Evolutionary conservation across 2,329 filamentous ascomycete species (phyloP).

Genomic region (Penicillium frequentans): DNA sequence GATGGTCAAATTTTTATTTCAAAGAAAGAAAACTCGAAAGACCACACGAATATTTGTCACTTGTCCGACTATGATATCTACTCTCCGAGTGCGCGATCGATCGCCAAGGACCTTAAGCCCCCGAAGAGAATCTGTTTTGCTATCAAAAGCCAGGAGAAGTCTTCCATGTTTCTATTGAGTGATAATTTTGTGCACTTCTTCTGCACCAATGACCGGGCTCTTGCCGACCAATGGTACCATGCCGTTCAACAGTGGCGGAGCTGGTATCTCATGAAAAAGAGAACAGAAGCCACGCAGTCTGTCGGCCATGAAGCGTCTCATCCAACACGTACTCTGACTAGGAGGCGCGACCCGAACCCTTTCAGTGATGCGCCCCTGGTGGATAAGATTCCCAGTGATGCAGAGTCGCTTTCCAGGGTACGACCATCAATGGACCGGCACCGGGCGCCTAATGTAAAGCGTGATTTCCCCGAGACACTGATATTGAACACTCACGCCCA

Average conservation of each 20-base stretch:
- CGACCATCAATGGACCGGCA: slow-evolving; percentile 1
- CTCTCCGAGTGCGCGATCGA: slow-evolving; percentile 66
- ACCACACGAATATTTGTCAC: slow-evolving; percentile 72
- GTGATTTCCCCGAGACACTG: slow-evolving; percentile 28
- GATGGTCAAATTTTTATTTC: slow-evolving; percentile 71
- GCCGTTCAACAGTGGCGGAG: slow-evolving; percentile 80
- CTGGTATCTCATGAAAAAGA: slow-evolving; percentile 78
- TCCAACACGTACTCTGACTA: slow-evolving; percentile 31
- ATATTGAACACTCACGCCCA: slow-evolving; percentile 23
- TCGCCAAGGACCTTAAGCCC: slow-evolving; percentile 71
- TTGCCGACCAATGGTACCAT: slow-evolving; percentile 69
- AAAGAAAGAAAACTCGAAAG: slow-evolving; percentile 72
- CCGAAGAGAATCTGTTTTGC: slow-evolving; percentile 85
- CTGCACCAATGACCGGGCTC: slow-evolving; percentile 68
- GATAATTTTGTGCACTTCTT: slow-evolving; percentile 94
- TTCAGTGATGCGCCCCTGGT: slow-evolving; percentile 60
- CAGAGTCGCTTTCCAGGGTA: slow-evolving; percentile 29
- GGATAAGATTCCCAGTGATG: slow-evolving; percentile 39
- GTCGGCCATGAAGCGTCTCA: slow-evolving; percentile 19
- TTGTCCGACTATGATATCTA: slow-evolving; percentile 93
- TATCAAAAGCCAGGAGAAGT: slow-evolving; percentile 89
- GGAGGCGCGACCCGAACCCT: slow-evolving; percentile 39
- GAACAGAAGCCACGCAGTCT: slow-evolving; percentile 59
- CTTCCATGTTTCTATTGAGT: slow-evolving; percentile 75
- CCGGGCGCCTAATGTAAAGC: slow-evolving; percentile 19